Evolutionary conservation across 2,329 filamentous ascomycete species (phyloP).

Genomic region (Penicillium brasilianum): DNA sequence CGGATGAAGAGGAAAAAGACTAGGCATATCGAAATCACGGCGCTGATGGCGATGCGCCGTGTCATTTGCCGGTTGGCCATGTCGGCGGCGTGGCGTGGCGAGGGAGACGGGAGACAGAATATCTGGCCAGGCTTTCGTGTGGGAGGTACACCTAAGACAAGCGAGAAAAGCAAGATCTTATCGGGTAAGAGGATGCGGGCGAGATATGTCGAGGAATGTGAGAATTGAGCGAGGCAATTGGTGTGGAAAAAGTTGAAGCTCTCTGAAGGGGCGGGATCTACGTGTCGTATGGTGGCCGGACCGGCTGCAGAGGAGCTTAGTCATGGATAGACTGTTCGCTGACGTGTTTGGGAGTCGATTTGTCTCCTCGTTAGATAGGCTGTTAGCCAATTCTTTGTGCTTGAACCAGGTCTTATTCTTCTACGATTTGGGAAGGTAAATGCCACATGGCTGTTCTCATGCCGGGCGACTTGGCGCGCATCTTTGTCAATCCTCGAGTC

Average conservation of each 20-base stretch:
- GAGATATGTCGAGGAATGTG: background rate
- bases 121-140: conserved; percentile 11
- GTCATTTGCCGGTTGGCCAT: conserved; percentile 47
- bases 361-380: background rate
- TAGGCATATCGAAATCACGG: conserved; percentile 39
- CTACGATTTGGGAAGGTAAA: background rate
- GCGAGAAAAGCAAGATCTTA: background rate
- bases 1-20: conserved; percentile 46
- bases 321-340: conserved; percentile 9
- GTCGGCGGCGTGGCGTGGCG: conserved; percentile 2
- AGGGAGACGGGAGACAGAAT: too few relatives aligned
- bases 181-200: background rate
- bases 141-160: background rate
- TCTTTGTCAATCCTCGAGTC: background rate
- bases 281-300: conserved; percentile 12
- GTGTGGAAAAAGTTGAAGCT: background rate
- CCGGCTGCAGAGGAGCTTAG: conserved; percentile 19
- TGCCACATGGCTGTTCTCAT: background rate
- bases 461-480: background rate
- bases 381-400: background rate
- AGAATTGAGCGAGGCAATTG: background rate
- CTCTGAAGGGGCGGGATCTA: background rate
- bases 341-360: background rate
- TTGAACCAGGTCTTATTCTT: background rate
- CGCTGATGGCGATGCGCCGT: conserved; percentile 44